Evolutionary conservation across 2,329 filamentous ascomycete species (phyloP), one percentile per base, ranked within the genome.

Genomic region (Aureobasidium namibiae): DNA sequence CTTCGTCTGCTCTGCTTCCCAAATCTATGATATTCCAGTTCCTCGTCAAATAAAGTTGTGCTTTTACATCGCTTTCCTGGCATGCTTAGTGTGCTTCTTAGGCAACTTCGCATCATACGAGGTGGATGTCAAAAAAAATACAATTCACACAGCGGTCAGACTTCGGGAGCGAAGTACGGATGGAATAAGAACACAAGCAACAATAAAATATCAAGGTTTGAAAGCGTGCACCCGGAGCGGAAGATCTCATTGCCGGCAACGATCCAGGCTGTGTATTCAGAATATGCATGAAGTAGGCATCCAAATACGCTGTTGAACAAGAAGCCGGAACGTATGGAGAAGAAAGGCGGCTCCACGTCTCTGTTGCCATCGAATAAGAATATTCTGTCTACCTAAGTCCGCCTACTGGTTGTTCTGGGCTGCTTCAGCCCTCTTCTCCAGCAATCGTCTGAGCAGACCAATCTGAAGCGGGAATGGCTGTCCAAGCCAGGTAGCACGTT

Each of bases 401-500:
- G 8, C 21, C 18, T 36, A 3, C 21, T 45, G 42, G 23, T 26
- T 26, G 23, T 45, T 26, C 6, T 26, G 14, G 13, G 33, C 61
- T 60, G 21, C 33, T 24, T 48, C 29, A 8, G 29, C 33, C 38
- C 48, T 54, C 39, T 56, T 59, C 53, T 62, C 41, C 42, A 60
- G 31, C 13, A 72, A 60, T 50, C 66, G 64, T 62, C 76, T 76
- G 63, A 85, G 81, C 39, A 78, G 24, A 16, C 72, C 75, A 50
- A 82, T 66, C 67, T 89, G 82, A 56, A 91, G 64, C 1, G 85
- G 81, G 14, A 87, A 64, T 57, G 78, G 80, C 67, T 87, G 82
- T 0, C 88, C 88, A 79, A 91, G 80, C 88, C 88, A 91, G 9
- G 84, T 88, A 1, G 87, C 87, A 41, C 84, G 73, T 67, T 88